These are phyloP conservation scores for Podospora sp. DNA, from an alignment of 495 filamentous ascomycete species.

Conservation along the genomic window DNA sequence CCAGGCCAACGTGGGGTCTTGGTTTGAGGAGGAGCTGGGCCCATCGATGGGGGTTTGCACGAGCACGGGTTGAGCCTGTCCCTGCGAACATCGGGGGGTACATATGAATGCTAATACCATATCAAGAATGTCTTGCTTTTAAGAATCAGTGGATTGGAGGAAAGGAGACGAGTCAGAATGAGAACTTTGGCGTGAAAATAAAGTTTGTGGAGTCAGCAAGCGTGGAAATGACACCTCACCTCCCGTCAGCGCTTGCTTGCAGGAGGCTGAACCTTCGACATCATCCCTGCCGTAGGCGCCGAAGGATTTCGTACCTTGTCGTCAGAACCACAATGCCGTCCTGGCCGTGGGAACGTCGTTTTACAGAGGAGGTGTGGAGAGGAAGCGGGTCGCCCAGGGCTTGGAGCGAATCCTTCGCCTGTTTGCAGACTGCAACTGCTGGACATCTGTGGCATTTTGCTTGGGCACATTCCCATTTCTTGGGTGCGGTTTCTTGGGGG, in stretches of 20 bases:
- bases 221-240: neutral
- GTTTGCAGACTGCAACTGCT: no score
- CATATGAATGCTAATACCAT: slow-evolving; percentile 22
- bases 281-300: neutral
- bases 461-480: no score
- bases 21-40: slow-evolving; percentile 20
- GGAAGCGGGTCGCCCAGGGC: no score
- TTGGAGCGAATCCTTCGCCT: no score
- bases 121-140: no score
- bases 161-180: neutral
- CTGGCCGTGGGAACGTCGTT: no score
- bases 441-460: no score
- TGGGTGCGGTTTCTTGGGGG: no score
- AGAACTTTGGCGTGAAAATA: neutral
- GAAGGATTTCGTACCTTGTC: no score
- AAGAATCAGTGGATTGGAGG: neutral
- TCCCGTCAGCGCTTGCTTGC: neutral
- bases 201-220: neutral
- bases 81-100: slow-evolving; percentile 7
- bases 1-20: slow-evolving; percentile 24
- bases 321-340: no score
- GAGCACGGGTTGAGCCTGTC: slow-evolving; percentile 22
- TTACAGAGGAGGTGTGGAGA: no score
- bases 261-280: neutral
- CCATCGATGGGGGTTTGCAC: slow-evolving; percentile 14